Base-by-base conservation (phyloP, 1,284 basidiomycete genomes). In the Quambalaria eucalypti region DNA sequence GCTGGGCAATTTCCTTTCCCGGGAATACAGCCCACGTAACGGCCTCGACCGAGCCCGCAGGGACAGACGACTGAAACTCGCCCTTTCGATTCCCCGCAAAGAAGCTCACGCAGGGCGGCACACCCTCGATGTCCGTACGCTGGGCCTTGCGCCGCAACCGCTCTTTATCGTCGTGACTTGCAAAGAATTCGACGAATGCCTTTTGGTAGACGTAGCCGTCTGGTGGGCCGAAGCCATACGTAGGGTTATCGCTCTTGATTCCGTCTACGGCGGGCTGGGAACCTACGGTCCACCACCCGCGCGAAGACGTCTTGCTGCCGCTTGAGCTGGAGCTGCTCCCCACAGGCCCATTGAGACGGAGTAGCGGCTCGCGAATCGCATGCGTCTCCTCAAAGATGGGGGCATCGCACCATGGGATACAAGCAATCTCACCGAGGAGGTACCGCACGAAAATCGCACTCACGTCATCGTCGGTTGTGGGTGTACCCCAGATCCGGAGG, bases 171-270 rank as follows among this genome's bases (percentile, higher is more conserved):
- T 80, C 76, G 48, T 82, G 80, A 5, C 67, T 71, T 38, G 87
- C 87, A 73, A 98, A 98, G 75, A 97, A 93, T 77, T 99, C 93
- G 5, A 97, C 90, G 73, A 97, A 99, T 3, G 87, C 83, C 77
- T 99, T 99, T 77, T 99, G 95, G 78, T 89, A 98, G 12, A 98
- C 87, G 76, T 91, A 92, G 3, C 93, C 93, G 9, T 84, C 85
- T 48, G 81, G 80, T 5, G 93, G 95, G 4, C 93, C 93, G 85
- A 93, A 98, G 1, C 93, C 95, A 58, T 92, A 84, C 0, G 87
- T 78, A 12, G 82, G 80, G 71, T 75, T 73, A 10, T 59, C 60
- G 19, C 65, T 69, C 8, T 63, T 56, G n/a, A 64, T 62, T 0
- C 69, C 73, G 42, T 72, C 71, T 0, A 73, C 65, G 0, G 69